phyloP scores from a whole-genome alignment of 164 flowering plant genomes.

The Umbellularia californica region DNA sequence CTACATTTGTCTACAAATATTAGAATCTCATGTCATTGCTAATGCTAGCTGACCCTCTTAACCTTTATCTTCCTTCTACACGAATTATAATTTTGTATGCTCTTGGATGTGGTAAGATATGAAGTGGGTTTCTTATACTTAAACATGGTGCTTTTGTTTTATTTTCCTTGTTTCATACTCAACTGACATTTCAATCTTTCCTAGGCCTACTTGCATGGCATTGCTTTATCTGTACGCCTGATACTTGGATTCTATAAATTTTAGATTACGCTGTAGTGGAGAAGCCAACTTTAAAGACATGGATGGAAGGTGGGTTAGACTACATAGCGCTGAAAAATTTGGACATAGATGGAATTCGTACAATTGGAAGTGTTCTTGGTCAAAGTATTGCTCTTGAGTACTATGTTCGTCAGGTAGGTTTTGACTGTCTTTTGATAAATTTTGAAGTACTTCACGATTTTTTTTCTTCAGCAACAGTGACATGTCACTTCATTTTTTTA shows the following conservation, averaged over 20 bases:
- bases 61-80: too few relatives aligned
- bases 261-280: slow-evolving; percentile 87
- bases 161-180: background rate
- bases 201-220: background rate
- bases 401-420: slow-evolving; percentile 78
- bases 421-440: background rate
- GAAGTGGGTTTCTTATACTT: background rate
- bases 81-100: too few relatives aligned
- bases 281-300: slow-evolving; percentile 59
- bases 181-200: background rate
- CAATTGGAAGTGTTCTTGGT: slow-evolving; percentile 93
- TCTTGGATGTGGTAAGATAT: too few relatives aligned
- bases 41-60: too few relatives aligned
- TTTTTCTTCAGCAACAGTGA: background rate
- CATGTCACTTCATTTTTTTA: slow-evolving; percentile 15
- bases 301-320: slow-evolving; percentile 91
- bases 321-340: slow-evolving; percentile 71
- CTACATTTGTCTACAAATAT: too few relatives aligned
- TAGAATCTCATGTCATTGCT: too few relatives aligned
- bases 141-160: background rate
- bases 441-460: background rate
- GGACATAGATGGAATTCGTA: slow-evolving; percentile 82
- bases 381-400: slow-evolving; percentile 97
- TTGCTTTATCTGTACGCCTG: background rate
- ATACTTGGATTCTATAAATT: background rate